Evolutionary conservation across 371 early-diverging fungal species (phyloP), one percentile per base, ranked within the genome.

Genomic region (Mucor saturninus): DNA sequence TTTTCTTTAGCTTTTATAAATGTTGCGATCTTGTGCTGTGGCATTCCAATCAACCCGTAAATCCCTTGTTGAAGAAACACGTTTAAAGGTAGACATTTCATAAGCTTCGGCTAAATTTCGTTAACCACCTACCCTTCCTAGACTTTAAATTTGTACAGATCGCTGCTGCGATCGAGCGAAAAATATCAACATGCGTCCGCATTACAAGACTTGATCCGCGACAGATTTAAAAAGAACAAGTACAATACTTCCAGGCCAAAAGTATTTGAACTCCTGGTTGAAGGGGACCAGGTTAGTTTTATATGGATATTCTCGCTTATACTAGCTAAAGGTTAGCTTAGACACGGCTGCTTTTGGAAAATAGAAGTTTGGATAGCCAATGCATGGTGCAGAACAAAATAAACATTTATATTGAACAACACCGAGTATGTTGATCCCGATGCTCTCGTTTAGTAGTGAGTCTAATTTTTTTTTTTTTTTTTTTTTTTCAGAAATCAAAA

Each of bases 61-160:
- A 32, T 2, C 15, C 4, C 35, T 57, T 5, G 48, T 26, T 26
- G 11, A 30, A 48, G 49, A 62, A 49, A 62, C 62, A 37, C 46
- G 62, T 15, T 13, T 15, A 35, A 49, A 45, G 31, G 62, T 62
- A 62, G 49, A 46, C 31, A 15, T 14, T 28, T 40, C 5, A 21
- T 21, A 21, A 21, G 21, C 21, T 21, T 21, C 21, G 21, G 21
- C 21, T 21, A 21, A 21, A 21, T 0, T 1, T 21, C 1, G 21
- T 1, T 21, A 21, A 21, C 21, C 21, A 21, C 21, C 21, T 21
- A 0, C 21, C 21, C 21, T 21, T 31, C 11, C 28, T 66, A 71
- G 72, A 71, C 72, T 29, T 38, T 71, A 2, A 62, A 38, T 11
- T 30, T 71, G 5, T 71, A 71, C 35, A 60, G 50, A 53, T 60